Percentiles rank a stretch among this genome's conserved stretches.
Evolutionary conservation across 2,329 filamentous ascomycete genomes (phyloP).

Genomic region (Orbilia brochopaga): DNA sequence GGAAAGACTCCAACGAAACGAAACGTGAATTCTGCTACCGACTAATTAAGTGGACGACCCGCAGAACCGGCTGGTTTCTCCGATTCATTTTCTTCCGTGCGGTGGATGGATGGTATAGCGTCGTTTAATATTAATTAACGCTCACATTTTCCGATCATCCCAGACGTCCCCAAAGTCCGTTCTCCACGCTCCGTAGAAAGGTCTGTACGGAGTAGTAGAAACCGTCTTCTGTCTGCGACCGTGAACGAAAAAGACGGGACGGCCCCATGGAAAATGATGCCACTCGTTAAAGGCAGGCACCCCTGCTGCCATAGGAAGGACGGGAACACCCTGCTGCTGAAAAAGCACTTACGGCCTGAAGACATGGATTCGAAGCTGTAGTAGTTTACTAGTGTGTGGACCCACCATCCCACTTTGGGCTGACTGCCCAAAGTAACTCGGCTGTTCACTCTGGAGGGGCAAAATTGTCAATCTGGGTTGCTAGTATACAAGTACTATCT

Average conservation of each 20-base stretch:
- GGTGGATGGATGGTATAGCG: constrained; percentile 24
- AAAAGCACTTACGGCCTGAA: background rate
- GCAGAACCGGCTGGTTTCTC: constrained; percentile 37
- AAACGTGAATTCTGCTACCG: background rate
- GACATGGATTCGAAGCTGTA: background rate
- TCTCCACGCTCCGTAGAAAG: constrained; percentile 2
- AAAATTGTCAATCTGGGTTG: background rate
- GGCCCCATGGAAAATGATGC: constrained; percentile 49
- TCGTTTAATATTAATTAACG: constrained; percentile 43
- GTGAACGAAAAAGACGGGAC: constrained; percentile 26
- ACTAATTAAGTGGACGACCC: constrained; percentile 13
- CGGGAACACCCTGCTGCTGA: constrained; percentile 29
- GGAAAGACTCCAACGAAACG: constrained; percentile 18
- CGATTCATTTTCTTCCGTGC: constrained; percentile 47
- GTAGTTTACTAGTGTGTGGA: background rate
- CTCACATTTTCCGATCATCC: background rate
- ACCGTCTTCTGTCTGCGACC: too few relatives aligned
- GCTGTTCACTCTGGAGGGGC: background rate
- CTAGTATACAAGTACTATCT: too few relatives aligned
- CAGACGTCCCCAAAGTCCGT: background rate
- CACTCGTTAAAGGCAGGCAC: constrained; percentile 22
- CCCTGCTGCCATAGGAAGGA: constrained; percentile 14
- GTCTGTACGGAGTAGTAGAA: background rate
- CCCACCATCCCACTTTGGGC: constrained; percentile 7
- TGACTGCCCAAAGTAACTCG: constrained; percentile 2